Base-by-base conservation (phyloP, 2,329 filamentous ascomycete genomes). In the Westerdykella aurantiaca region DNA sequence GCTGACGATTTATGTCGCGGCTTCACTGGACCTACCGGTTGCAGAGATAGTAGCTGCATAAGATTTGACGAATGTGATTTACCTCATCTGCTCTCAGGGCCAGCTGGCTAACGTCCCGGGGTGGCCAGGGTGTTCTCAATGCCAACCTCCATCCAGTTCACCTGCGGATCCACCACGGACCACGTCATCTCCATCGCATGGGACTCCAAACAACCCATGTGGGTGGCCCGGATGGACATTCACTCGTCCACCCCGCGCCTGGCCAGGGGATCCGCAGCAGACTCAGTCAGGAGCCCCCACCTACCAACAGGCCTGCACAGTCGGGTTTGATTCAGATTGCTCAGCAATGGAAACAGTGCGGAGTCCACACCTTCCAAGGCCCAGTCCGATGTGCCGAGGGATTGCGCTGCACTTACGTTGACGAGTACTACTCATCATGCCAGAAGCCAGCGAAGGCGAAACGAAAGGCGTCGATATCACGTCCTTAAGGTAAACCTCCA, bases 11-110 rank as follows among this genome's bases (percentile, higher is more conserved):
- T 18, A 41, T 37, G 33, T 23, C 33, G 34, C 39, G 46, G 49
- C 14, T 57, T 40, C 14, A 52, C 49, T 6, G 56, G 56, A 3
- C 44, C 56, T 5, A 53, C 46, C 6, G 39, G 47, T 34, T 59
- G 56, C 45, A 49, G 48, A 25, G 45, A 55, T 23, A 51, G 47
- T 2, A 23, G 18, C 6, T 55, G 52, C 37, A 38, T 47, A 14
- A 37, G 39, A 7, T 16, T 48, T n/a, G 48, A 53, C 34, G 37
- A 47, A 37, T 53, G 46, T 47, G 42, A 35, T 39, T 40, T 12
- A 16, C 37, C 33, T 25, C 23, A 10, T 25, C 10, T 25, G 23
- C 23, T 25, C 23, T 10, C 23, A 25, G 5, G 10, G 10, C 23
- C 23, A 34, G 6, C 6, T n/a, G 13, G 33, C 33, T 34, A 33